Percentiles rank a stretch among this genome's conserved stretches.
These are phyloP conservation scores for Nakazawaea pomicola DNA, from an alignment of 805 yeast genomes.

Conservation along the genomic window DNA sequence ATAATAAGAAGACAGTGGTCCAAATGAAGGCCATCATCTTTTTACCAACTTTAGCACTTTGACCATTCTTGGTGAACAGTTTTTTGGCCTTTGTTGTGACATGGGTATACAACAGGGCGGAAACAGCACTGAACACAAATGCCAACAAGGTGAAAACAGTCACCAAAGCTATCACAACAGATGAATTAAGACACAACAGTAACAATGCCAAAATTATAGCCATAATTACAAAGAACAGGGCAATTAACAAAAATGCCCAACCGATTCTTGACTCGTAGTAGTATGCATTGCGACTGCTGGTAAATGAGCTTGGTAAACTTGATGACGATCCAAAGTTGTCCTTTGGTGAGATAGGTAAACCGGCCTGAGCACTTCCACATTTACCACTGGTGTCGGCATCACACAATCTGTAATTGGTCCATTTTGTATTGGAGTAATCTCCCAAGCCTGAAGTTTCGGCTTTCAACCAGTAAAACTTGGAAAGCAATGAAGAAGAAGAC, in stretches of 20 bases:
- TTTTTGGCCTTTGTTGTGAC: constrained; percentile 1
- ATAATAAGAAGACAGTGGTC: constrained; percentile 10
- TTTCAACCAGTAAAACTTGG: constrained; percentile 71
- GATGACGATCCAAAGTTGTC: constrained; percentile 57
- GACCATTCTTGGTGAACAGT: constrained; percentile 1
- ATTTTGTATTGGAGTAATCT: constrained; percentile 47
- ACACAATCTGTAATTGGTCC: constrained; percentile 78
- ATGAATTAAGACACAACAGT: constrained; percentile 3
- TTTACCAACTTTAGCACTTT: constrained; percentile 5
- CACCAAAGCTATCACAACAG: constrained; percentile 1
- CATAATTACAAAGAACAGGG: constrained; percentile 32
- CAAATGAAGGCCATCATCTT: constrained; percentile 13
- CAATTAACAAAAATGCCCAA: constrained; percentile 56
- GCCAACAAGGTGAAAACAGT: neutral
- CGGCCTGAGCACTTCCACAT: constrained; percentile 60
- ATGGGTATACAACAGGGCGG: constrained; percentile 12
- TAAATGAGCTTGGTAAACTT: constrained; percentile 49
- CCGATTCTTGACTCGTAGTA: constrained; percentile 64
- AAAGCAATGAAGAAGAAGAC: constrained; percentile 43
- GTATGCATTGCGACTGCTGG: constrained; percentile 48
- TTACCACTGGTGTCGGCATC: constrained; percentile 34
- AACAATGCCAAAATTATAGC: constrained; percentile 3
- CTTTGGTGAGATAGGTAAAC: constrained; percentile 80
- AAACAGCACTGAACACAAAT: constrained; percentile 8
- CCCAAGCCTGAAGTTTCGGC: constrained; percentile 65